Evolutionary conservation across 2,329 filamentous ascomycete genomes (phyloP), one percentile per base, ranked within the genome.

Genomic region (Dryadomyces quercus-mongolicae): DNA sequence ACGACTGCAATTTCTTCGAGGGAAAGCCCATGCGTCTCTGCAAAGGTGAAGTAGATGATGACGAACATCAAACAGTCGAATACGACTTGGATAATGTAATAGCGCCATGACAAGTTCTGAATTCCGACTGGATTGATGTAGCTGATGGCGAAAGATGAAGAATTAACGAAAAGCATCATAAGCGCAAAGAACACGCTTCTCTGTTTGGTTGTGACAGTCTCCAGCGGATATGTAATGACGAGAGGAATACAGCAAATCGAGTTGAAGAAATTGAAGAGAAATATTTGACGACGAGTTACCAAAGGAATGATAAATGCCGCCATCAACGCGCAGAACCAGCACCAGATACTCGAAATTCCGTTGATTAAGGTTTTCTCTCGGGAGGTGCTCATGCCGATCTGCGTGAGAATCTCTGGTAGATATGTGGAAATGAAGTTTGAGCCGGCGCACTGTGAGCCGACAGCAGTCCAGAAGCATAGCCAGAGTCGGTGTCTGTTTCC

Each of bases 71-170:
- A 31, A 31, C 25, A 31, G 8, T 31, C 25, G 25, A 31, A 31
- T 31, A 8, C 25, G 25, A 31, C 8, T 8, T 31, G 25, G 25
- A 31, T 31, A 31, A 31, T 31, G 56, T 68, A 69, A 52, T 67
- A 70, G 51, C 66, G 67, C 69, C 69, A 72, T 5, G 63, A 62
- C 36, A 71, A 68, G 3, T 59, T 59, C 42, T 68, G 65, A 7
- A 76, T 67, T 18, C 56, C 73, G 59, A 70, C 64, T 5, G 71
- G 70, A 58, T 71, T 71, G 38, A 73, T 71, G 59, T 74, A 75
- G 2, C 71, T 74, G 62, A 76, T 76, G 62, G 72, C 71, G 52
- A 72, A 71, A n/a, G 68, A 64, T 40, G 69, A 68, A 55, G 70
- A 64, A 4, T 67, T 63, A 21, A 70, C 65, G 1, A 66, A 66